phyloP scores from a whole-genome alignment of 129 eudicot genomes.

The Escallonia rubra region DNA sequence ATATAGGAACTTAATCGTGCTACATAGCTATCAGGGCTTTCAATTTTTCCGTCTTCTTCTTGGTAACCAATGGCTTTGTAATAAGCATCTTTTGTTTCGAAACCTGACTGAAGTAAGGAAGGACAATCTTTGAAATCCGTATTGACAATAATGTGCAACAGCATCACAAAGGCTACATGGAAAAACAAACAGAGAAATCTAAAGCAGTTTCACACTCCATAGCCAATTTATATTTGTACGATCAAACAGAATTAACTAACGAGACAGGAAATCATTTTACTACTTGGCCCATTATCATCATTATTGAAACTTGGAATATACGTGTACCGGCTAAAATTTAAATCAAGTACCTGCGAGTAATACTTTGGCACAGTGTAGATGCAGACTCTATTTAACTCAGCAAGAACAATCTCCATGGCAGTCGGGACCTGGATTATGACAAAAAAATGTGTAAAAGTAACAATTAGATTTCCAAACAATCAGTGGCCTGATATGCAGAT shows the following conservation, averaged over 20 bases:
- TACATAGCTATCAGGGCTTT: conserved; percentile 44
- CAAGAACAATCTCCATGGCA: conserved; percentile 83
- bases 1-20: conserved; percentile 43
- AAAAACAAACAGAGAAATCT: not conserved
- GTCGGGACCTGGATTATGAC: conserved; percentile 46
- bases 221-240: too few relatives aligned
- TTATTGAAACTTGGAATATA: too few relatives aligned
- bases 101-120: conserved; percentile 38
- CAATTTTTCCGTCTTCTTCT: conserved; percentile 80
- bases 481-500: not conserved
- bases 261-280: too few relatives aligned
- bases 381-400: conserved; percentile 78
- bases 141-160: not conserved
- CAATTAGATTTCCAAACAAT: not conserved
- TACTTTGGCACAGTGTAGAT: conserved; percentile 86
- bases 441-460: not conserved
- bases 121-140: not conserved
- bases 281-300: too few relatives aligned
- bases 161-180: not conserved
- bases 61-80: conserved; percentile 63
- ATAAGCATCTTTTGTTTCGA: conserved; percentile 53
- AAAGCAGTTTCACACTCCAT: too few relatives aligned
- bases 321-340: not conserved
- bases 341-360: conserved; percentile 67
- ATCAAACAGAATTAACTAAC: too few relatives aligned